Evolutionary conservation across 345 rosid genomes (phyloP).

Genomic region (Toxicodendron radicans): DNA sequence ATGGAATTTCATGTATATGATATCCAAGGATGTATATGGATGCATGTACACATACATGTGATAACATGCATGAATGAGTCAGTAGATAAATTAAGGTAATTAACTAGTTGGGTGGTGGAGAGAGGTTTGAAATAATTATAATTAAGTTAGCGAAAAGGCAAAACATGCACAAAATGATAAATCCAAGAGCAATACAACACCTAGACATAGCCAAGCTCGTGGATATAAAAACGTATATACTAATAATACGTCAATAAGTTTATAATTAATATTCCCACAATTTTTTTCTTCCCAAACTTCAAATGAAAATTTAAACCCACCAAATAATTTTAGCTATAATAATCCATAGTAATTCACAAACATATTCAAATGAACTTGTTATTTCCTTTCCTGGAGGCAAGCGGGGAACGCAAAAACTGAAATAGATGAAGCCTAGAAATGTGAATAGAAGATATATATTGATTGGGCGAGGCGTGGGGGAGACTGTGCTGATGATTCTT

Average conservation of each 20-base stretch:
- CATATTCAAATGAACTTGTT: too few species aligned
- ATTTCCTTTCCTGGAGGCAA: not conserved
- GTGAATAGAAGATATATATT: not conserved
- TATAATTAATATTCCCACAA: too few species aligned
- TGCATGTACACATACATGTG: not conserved
- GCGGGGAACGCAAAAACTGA: not conserved
- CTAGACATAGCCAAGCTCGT: not conserved
- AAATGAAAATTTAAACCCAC: too few species aligned
- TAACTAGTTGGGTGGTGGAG: not conserved
- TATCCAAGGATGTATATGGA: not conserved
- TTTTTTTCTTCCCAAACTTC: too few species aligned
- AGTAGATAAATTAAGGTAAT: not conserved
- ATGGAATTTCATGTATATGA: conserved; percentile 1
- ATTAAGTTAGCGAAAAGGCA: not conserved
- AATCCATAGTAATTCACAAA: too few species aligned
- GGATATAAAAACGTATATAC: not conserved
- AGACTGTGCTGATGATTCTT: conserved; percentile 40
- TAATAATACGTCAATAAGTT: too few species aligned
- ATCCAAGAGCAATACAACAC: not conserved
- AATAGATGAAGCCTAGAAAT: conserved; percentile 8
- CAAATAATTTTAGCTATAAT: too few species aligned
- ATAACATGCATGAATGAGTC: not conserved
- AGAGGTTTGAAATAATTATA: not conserved
- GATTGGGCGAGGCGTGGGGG: conserved; percentile 12
- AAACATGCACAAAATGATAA: not conserved